Base-by-base conservation (phyloP, 2,329 filamentous ascomycete genomes). In the Alternaria metachromatica region DNA sequence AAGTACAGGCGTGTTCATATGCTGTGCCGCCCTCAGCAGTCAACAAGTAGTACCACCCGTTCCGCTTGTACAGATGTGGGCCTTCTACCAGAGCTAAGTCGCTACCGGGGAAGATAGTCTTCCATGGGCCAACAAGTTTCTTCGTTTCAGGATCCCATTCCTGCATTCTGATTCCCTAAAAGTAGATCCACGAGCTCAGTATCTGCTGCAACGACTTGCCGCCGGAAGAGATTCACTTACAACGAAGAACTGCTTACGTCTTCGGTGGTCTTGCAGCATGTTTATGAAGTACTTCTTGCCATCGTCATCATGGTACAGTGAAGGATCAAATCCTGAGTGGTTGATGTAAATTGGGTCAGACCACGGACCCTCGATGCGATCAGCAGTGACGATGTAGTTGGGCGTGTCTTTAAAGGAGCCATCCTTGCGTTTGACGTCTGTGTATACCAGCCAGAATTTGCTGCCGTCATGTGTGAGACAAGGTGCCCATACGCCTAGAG, bases 371-470 rank as follows among this genome's bases (percentile, higher is more conserved):
- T 86, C 82, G 57, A 89, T 86, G 6, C 79, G 68, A 0, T 74
- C 69, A 11, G 76, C 71, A 12, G 83, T 85, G 57, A 90, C 85
- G 62, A 90, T 89, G 72, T 89, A 90, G 53, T 89, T 90, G 67
- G 86, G 88, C 1, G 86, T 84, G 69, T 89, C 88, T 74, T 88
- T 89, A 82, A 89, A 89, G 3, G 85, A 87, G 12, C 88, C 88
- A 68, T 90, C 88, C 73, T 90, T 90, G 66, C 88, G 87, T 79
- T 89, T 90, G 15, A 90, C 87, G 69, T 90, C 87, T 1, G 88
- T 89, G 74, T 88, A 90, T 2, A 90, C 88, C 6, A 90, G 84
- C 83, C 85, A 90, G 77, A 89, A 90, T 58, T 80, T 84, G 3
- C 84, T 81, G 49, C 87, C 87, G 66, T 89, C 87, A 67, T 90